phyloP scores from a whole-genome alignment of 2,329 filamentous ascomycete genomes.

The Penicillium sp. region DNA sequence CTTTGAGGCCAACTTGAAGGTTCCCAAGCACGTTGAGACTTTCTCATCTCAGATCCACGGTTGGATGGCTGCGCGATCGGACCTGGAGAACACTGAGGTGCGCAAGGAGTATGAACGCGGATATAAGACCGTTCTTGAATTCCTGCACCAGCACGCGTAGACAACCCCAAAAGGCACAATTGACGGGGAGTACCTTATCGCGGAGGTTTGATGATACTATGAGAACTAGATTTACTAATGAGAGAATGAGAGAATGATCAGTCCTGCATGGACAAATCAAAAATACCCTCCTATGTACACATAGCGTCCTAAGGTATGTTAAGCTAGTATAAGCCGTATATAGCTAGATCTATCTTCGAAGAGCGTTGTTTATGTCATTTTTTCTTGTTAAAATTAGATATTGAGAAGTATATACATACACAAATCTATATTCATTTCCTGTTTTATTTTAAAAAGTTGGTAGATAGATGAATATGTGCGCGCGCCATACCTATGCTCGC shows the following conservation, averaged over 20 bases:
- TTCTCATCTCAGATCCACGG: conserved; percentile 46
- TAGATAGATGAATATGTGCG: too few species aligned
- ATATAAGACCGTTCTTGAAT: conserved; percentile 42
- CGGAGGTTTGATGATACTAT: not conserved
- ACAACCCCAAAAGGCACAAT: not conserved
- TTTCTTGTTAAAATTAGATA: not conserved
- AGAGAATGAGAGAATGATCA: not conserved
- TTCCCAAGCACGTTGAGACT: conserved; percentile 44
- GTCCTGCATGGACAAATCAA: not conserved
- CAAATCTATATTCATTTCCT: too few species aligned
- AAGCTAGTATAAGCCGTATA: not conserved
- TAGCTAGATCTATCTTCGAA: not conserved
- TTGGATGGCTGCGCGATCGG: conserved; percentile 46
- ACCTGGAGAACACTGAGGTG: conserved; percentile 41
- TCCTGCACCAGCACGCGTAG: conserved; percentile 43
- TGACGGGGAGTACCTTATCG: not conserved
- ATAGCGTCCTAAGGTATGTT: not conserved
- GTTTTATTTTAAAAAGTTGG: not conserved
- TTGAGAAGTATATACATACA: not conserved
- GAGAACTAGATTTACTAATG: not conserved
- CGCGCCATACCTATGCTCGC: not conserved
- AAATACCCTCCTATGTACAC: not conserved
- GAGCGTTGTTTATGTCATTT: not conserved
- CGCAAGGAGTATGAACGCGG: conserved; percentile 46
- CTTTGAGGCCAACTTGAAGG: conserved; percentile 40